Percentiles rank a stretch among this genome's conserved stretches.
These are phyloP conservation scores for Didymella segeticola DNA, from an alignment of 2,329 filamentous ascomycete genomes.

Conservation along the genomic window DNA sequence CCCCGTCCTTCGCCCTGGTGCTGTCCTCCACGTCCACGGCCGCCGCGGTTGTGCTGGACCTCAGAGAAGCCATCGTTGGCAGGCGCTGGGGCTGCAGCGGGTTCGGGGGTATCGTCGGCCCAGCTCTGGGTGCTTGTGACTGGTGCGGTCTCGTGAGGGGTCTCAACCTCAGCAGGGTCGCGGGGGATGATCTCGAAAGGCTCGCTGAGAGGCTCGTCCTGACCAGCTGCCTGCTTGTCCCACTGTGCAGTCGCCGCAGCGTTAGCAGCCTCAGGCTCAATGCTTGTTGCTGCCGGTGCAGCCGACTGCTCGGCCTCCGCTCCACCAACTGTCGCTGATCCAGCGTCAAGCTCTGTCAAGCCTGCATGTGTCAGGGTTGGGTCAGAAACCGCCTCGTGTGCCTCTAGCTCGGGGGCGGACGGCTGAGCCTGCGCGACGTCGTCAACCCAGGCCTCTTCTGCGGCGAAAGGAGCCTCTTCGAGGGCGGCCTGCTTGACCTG, in stretches of 20 bases:
- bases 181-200: slow-evolving; percentile 79
- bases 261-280: slow-evolving; percentile 54
- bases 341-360: slow-evolving; percentile 69
- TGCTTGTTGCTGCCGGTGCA: slow-evolving; percentile 47
- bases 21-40: slow-evolving; percentile 57
- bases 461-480: slow-evolving; percentile 61
- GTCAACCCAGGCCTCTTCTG: slow-evolving; percentile 59
- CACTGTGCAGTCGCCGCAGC: slow-evolving; percentile 69
- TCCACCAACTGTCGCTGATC: slow-evolving; percentile 40
- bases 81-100: slow-evolving; percentile 38
- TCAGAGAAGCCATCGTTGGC: slow-evolving; percentile 74
- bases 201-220: slow-evolving; percentile 63
- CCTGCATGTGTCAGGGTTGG: slow-evolving; percentile 71
- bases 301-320: slow-evolving; percentile 35
- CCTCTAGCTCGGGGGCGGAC: slow-evolving; percentile 43
- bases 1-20: slow-evolving; percentile 56
- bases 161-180: slow-evolving; percentile 76
- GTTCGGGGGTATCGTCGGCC: slow-evolving; percentile 73
- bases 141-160: slow-evolving; percentile 57
- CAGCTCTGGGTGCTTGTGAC: slow-evolving; percentile 76
- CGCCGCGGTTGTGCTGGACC: slow-evolving; percentile 58
- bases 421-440: slow-evolving; percentile 55
- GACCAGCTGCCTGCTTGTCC: slow-evolving; percentile 62
- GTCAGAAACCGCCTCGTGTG: slow-evolving; percentile 59
- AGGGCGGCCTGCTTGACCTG: slow-evolving; percentile 63